Evolutionary conservation across 805 yeast species (phyloP).

Genomic region (Hanseniaspora lachancei): DNA sequence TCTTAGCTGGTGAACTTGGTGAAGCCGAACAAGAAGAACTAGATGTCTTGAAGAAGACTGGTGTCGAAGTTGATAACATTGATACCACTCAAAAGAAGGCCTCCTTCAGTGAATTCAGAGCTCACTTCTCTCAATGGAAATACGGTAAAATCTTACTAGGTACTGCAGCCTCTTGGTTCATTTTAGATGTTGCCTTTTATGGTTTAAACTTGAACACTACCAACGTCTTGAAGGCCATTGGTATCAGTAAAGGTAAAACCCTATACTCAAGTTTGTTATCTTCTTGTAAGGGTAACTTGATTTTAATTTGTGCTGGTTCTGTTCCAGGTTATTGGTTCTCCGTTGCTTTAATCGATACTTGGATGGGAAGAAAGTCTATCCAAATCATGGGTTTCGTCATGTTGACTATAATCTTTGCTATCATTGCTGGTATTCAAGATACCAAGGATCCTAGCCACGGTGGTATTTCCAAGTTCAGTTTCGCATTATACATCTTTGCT

Average conservation of each 20-base stretch:
- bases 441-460: constrained; percentile 57
- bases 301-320: constrained; percentile 86
- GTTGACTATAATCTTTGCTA: constrained; percentile 50
- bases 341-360: constrained; percentile 61
- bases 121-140: constrained; percentile 75
- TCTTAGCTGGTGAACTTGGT: constrained; percentile 38
- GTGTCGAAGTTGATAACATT: constrained; percentile 36
- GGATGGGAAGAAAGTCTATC: constrained; percentile 69
- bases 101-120: constrained; percentile 55
- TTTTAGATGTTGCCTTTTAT: constrained; percentile 79
- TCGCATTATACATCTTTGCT: constrained; percentile 49
- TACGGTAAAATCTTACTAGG: constrained; percentile 73
- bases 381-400: constrained; percentile 65
- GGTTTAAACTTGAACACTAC: constrained; percentile 81
- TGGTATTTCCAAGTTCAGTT: constrained; percentile 12
- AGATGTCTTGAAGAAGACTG: constrained; percentile 34
- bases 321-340: constrained; percentile 88
- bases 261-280: constrained; percentile 61
- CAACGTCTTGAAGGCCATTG: constrained; percentile 65
- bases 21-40: constrained; percentile 38
- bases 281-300: constrained; percentile 82
- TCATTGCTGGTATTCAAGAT: constrained; percentile 35
- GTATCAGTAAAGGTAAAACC: constrained; percentile 61
- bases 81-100: constrained; percentile 58
- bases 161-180: constrained; percentile 86